These are phyloP conservation scores for Dactylellina cionopaga DNA, from an alignment of 2,329 filamentous ascomycete genomes.

Conservation along the genomic window DNA sequence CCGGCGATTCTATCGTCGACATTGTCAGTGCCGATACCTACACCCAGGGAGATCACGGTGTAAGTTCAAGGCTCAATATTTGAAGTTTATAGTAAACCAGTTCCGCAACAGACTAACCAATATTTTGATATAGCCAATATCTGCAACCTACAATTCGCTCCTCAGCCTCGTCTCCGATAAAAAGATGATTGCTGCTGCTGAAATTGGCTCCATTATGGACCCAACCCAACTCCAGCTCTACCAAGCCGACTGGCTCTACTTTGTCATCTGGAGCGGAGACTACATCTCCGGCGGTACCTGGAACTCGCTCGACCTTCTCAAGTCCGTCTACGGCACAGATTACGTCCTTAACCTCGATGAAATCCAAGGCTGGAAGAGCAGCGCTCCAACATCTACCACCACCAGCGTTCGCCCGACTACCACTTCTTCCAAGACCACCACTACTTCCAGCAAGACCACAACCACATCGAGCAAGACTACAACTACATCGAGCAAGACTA, in stretches of 20 bases:
- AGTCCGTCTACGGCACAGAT: conserved; percentile 56
- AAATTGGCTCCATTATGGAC: conserved; percentile 65
- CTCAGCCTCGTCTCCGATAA: conserved; percentile 62
- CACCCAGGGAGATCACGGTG: conserved; percentile 62
- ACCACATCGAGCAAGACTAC: conserved; percentile 11
- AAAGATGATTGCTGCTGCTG: conserved; percentile 65
- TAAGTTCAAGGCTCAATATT: too few species aligned
- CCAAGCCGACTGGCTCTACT: conserved; percentile 65
- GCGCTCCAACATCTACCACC: conserved; percentile 10
- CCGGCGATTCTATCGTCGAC: conserved; percentile 63
- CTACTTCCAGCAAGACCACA: conserved; percentile 11
- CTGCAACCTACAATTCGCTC: conserved; percentile 63
- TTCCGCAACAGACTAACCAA: not conserved
- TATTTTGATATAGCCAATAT: conserved; percentile 59
- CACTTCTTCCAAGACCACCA: conserved; percentile 19
- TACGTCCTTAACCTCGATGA: conserved; percentile 57
- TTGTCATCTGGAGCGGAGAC: conserved; percentile 63
- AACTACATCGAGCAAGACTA: conserved; percentile 15
- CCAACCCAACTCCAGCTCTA: conserved; percentile 62
- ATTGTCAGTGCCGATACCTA: conserved; percentile 65
- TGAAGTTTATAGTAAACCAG: not conserved
- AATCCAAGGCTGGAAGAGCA: conserved; percentile 57
- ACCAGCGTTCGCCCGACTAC: conserved; percentile 37
- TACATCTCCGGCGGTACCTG: conserved; percentile 62
- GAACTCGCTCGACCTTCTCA: conserved; percentile 62